These are phyloP conservation scores for Lablab purpureus DNA, from an alignment of 306 rosid genomes.

Conservation along the genomic window DNA sequence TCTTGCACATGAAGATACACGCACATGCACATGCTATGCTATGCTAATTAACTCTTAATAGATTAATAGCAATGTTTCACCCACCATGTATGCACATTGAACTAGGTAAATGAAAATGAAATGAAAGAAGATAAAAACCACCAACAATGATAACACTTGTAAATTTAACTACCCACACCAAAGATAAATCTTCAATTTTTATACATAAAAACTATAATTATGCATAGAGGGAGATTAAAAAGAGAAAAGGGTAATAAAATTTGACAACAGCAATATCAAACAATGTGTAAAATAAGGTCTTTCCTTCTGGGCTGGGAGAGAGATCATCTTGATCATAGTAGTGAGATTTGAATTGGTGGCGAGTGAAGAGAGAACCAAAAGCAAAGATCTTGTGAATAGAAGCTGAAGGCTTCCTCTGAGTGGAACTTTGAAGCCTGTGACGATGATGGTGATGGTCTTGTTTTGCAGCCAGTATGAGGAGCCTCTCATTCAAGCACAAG, in stretches of 20 bases:
- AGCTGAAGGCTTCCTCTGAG: slow-evolving; percentile 51
- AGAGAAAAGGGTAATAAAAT: neutral
- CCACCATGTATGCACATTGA: neutral
- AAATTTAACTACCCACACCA: neutral
- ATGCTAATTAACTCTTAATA: slow-evolving; percentile 29
- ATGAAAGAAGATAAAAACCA: neutral
- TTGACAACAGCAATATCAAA: slow-evolving; percentile 35
- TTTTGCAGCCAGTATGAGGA: slow-evolving; percentile 72
- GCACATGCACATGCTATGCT: slow-evolving; percentile 41
- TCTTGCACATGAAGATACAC: slow-evolving; percentile 53
- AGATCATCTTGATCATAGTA: slow-evolving; percentile 53
- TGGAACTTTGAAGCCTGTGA: slow-evolving; percentile 47
- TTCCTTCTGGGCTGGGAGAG: slow-evolving; percentile 90
- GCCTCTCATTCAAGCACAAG: slow-evolving; percentile 84
- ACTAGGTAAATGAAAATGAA: neutral
- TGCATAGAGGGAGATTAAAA: neutral
- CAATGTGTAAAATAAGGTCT: slow-evolving; percentile 5
- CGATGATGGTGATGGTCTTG: slow-evolving; percentile 51
- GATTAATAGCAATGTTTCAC: slow-evolving; percentile 4
- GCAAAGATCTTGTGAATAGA: slow-evolving; percentile 88
- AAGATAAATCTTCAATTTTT: neutral
- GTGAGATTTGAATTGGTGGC: slow-evolving; percentile 67
- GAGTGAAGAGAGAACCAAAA: slow-evolving; percentile 76
- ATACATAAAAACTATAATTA: neutral
- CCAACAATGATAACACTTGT: slow-evolving; percentile 10